Conservation (phyloP, 352 stramenopile species). For the Phytopythium montanum region DNA sequence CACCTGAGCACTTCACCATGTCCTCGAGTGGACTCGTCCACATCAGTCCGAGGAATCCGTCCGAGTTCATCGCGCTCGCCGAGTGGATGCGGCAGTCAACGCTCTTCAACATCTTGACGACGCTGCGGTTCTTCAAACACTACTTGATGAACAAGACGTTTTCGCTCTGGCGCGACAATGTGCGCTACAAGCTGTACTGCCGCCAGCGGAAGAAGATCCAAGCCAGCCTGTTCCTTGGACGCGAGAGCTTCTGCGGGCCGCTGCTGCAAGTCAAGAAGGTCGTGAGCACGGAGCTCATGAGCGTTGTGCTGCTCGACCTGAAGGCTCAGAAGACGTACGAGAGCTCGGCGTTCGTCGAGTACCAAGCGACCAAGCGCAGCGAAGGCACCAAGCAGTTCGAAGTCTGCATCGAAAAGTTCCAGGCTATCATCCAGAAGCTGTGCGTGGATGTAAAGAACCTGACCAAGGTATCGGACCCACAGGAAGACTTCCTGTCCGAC, state of each 20-base stretch:
- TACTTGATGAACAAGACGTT: constrained; percentile 93
- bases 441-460: constrained; percentile 90
- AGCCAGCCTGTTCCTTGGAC: constrained; percentile 85
- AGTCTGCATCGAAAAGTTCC: constrained; percentile 87
- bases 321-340: constrained; percentile 89
- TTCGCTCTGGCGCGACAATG: constrained; percentile 82
- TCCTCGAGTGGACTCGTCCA: constrained; percentile 81
- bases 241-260: constrained; percentile 86
- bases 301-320: constrained; percentile 79
- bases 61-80: constrained; percentile 91
- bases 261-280: constrained; percentile 89
- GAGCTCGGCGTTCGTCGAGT: constrained; percentile 86
- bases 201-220: constrained; percentile 85
- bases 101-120: constrained; percentile 94
- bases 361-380: constrained; percentile 80
- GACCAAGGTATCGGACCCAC: constrained; percentile 51
- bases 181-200: constrained; percentile 90
- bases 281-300: constrained; percentile 80
- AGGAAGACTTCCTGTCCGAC: constrained; percentile 64
- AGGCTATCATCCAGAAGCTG: constrained; percentile 86
- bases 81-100: constrained; percentile 95
- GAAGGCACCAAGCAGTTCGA: constrained; percentile 91
- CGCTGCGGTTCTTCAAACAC: constrained; percentile 92
- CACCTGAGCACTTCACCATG: constrained; percentile 91
- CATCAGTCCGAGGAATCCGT: constrained; percentile 66